phyloP scores from a whole-genome alignment of 2,329 filamentous ascomycete genomes.

The Cordyceps javanica region DNA sequence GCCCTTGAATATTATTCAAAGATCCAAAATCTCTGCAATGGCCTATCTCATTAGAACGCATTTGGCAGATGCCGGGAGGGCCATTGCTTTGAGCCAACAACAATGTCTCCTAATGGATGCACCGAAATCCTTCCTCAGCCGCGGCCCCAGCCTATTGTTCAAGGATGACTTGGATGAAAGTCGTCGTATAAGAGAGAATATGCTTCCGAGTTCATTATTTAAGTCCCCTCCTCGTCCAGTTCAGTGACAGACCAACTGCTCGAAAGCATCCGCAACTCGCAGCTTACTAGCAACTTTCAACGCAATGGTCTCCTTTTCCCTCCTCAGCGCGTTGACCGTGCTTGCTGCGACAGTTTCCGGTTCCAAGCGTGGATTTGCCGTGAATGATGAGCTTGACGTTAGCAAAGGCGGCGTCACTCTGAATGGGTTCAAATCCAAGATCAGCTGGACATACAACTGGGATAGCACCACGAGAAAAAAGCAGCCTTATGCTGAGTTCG shows the following conservation, averaged over 20 bases:
- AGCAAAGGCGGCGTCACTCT: conserved; percentile 16
- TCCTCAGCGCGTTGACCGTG: conserved; percentile 44
- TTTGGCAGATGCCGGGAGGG: not conserved
- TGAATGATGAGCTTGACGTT: conserved; percentile 23
- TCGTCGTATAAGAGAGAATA: too few species aligned
- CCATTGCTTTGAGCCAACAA: not conserved
- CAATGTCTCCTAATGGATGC: not conserved
- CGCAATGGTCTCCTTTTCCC: conserved; percentile 43
- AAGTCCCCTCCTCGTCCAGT: too few species aligned
- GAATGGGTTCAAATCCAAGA: conserved; percentile 11
- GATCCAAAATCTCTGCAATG: not conserved
- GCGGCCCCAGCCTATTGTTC: too few species aligned
- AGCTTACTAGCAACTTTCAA: not conserved
- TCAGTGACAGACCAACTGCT: too few species aligned
- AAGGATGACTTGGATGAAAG: too few species aligned
- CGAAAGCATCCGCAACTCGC: too few species aligned
- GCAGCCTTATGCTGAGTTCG: conserved; percentile 16
- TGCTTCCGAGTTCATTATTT: too few species aligned
- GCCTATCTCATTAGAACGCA: not conserved
- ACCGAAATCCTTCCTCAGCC: not conserved
- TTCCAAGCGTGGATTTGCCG: conserved; percentile 46
- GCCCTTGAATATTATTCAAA: not conserved
- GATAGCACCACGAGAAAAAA: conserved; percentile 19
- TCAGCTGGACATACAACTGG: conserved; percentile 23
- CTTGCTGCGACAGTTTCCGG: conserved; percentile 39